These are phyloP conservation scores for Penicillium sp. DNA, from an alignment of 2,329 filamentous ascomycete species.

Conservation along the genomic window DNA sequence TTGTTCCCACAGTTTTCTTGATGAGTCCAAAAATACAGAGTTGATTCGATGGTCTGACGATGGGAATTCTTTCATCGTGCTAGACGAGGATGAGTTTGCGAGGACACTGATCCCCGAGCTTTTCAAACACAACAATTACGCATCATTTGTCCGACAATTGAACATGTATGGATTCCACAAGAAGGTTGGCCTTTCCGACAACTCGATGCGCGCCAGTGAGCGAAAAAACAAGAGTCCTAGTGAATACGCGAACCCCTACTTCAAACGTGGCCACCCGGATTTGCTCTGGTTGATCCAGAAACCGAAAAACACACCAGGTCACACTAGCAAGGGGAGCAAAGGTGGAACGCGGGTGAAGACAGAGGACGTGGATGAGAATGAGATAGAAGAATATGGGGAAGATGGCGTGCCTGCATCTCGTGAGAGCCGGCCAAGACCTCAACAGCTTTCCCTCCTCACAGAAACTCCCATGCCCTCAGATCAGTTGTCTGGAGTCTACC, in stretches of 20 bases:
- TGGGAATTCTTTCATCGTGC: conserved; percentile 92
- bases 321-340: conserved; percentile 54
- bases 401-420: conserved; percentile 36
- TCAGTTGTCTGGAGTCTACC: conserved; percentile 74
- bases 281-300: conserved; percentile 96
- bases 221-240: conserved; percentile 96
- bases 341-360: conserved; percentile 45
- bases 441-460: conserved; percentile 45
- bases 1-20: conserved; percentile 71
- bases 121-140: conserved; percentile 79
- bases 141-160: conserved; percentile 72
- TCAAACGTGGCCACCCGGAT: conserved; percentile 88
- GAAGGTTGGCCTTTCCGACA: conserved; percentile 86
- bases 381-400: conserved; percentile 60
- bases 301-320: conserved; percentile 69
- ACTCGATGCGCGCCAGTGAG: conserved; percentile 96
- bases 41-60: conserved; percentile 96
- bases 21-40: conserved; percentile 89
- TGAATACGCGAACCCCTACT: conserved; percentile 97
- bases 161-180: conserved; percentile 67
- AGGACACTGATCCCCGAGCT: conserved; percentile 71
- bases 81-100: conserved; percentile 90
- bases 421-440: conserved; percentile 36
- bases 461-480: conserved; percentile 59
- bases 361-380: conserved; percentile 61